Conservation (phyloP, 805 yeast species). For the Starmerella lactis-condensi region DNA sequence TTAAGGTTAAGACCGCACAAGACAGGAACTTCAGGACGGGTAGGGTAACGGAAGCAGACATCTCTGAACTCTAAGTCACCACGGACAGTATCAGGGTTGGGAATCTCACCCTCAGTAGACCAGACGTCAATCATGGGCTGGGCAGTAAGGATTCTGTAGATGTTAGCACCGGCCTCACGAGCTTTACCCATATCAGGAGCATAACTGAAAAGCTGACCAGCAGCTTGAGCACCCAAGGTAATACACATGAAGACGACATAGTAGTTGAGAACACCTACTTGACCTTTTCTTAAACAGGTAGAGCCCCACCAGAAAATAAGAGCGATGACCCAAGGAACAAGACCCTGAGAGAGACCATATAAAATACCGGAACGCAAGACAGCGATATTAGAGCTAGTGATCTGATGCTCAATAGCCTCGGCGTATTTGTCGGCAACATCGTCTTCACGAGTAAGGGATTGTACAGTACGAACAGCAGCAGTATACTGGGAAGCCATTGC, state of each 20-base stretch:
- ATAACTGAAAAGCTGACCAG: slow-evolving; percentile 26
- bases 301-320: slow-evolving; percentile 30
- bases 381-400: slow-evolving; percentile 18
- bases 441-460: slow-evolving; percentile 26
- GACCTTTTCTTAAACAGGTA: slow-evolving; percentile 21
- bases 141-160: slow-evolving; percentile 21
- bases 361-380: slow-evolving; percentile 21
- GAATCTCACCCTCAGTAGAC: slow-evolving; percentile 18
- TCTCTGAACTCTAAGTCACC: slow-evolving; percentile 40
- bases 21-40: slow-evolving; percentile 34
- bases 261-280: slow-evolving; percentile 21
- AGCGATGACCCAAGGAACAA: slow-evolving; percentile 26
- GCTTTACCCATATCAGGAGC: slow-evolving; percentile 31
- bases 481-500: slow-evolving; percentile 26
- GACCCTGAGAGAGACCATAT: slow-evolving; percentile 25
- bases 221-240: slow-evolving; percentile 28
- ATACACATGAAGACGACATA: slow-evolving; percentile 25
- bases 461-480: slow-evolving; percentile 26
- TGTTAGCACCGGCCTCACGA: slow-evolving; percentile 22
- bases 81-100: slow-evolving; percentile 20
- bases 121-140: slow-evolving; percentile 23
- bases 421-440: slow-evolving; percentile 22
- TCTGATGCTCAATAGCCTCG: slow-evolving; percentile 19
- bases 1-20: slow-evolving; percentile 33
- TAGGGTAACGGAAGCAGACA: slow-evolving; percentile 48